These are phyloP conservation scores for Alternaria consortialis DNA, from an alignment of 2,329 filamentous ascomycete genomes.

Conservation along the genomic window DNA sequence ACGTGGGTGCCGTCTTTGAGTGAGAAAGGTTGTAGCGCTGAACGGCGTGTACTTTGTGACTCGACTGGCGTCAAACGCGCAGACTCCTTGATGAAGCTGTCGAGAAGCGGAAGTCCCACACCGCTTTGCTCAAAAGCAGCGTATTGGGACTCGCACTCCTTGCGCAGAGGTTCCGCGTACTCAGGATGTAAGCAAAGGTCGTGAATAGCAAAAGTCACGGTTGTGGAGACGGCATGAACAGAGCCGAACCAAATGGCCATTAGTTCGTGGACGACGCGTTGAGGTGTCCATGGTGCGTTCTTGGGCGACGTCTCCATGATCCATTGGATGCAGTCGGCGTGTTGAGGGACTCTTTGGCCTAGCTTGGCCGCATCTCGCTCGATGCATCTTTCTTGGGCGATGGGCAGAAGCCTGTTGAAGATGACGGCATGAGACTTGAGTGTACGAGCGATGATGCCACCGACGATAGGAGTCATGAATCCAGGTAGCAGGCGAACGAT, in stretches of 20 bases:
- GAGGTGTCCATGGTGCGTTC: constrained; percentile 35
- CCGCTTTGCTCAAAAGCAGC: constrained; percentile 23
- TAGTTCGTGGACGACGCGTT: constrained; percentile 40
- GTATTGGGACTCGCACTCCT: constrained; percentile 24
- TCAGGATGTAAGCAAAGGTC: constrained; percentile 29
- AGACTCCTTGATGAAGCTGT: constrained; percentile 35
- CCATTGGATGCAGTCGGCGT: constrained; percentile 46
- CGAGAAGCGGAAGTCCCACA: constrained; percentile 28
- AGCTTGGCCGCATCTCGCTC: constrained; percentile 21
- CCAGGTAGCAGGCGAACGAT: constrained; percentile 29
- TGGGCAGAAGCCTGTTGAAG: constrained; percentile 24
- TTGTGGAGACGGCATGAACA: constrained; percentile 38
- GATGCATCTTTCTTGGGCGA: constrained; percentile 23
- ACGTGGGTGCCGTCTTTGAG: constrained; percentile 27
- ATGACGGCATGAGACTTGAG: constrained; percentile 25
- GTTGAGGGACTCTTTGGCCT: constrained; percentile 21
- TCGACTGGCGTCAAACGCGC: constrained; percentile 29
- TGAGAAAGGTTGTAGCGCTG: constrained; percentile 23
- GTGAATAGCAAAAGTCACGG: constrained; percentile 26
- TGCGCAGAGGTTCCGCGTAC: constrained; percentile 26
- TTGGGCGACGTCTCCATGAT: constrained; percentile 44
- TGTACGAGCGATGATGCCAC: constrained; percentile 20
- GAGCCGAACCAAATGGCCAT: constrained; percentile 51
- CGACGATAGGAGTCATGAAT: constrained; percentile 21
- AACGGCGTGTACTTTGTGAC: constrained; percentile 26